Conservation (phyloP, 2,329 filamentous ascomycete species). For the Penicillium sp. region DNA sequence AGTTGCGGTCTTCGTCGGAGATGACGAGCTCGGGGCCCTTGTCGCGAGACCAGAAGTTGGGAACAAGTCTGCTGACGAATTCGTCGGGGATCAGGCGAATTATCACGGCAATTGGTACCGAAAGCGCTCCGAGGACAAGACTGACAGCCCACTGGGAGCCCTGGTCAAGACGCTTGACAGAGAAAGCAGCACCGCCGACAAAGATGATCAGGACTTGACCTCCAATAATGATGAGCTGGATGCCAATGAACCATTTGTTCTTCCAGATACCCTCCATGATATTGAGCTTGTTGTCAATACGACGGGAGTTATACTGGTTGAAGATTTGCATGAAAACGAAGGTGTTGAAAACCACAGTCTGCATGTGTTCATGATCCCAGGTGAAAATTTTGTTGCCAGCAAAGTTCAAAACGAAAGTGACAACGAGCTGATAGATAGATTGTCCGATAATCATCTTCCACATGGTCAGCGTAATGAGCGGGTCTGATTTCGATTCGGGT, state of each 20-base stretch:
- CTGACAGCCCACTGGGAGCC: conserved; percentile 71
- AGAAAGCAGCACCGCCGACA: conserved; percentile 68
- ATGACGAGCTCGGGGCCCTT: conserved; percentile 46
- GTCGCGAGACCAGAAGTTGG: conserved; percentile 40
- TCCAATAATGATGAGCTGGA: conserved; percentile 66
- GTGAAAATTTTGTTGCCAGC: conserved; percentile 39
- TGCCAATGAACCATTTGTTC: conserved; percentile 57
- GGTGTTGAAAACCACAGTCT: conserved; percentile 48
- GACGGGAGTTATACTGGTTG: conserved; percentile 54
- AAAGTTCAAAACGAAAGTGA: conserved; percentile 50
- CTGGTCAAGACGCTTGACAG: conserved; percentile 59
- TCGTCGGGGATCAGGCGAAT: conserved; percentile 64
- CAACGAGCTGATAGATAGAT: conserved; percentile 45
- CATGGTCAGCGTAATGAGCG: conserved; percentile 50
- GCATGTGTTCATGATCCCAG: conserved; percentile 31
- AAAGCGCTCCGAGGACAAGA: conserved; percentile 66
- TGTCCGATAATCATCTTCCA: conserved; percentile 51
- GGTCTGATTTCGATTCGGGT: conserved; percentile 49
- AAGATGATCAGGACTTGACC: conserved; percentile 74
- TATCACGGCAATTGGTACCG: conserved; percentile 65
- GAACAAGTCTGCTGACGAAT: conserved; percentile 49
- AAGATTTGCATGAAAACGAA: conserved; percentile 52
- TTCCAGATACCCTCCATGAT: conserved; percentile 46
- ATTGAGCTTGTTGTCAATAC: conserved; percentile 48
- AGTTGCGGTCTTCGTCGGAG: conserved; percentile 50